Evolutionary conservation across 2,329 filamentous ascomycete species (phyloP).

Genomic region (Fusarium scirpi): DNA sequence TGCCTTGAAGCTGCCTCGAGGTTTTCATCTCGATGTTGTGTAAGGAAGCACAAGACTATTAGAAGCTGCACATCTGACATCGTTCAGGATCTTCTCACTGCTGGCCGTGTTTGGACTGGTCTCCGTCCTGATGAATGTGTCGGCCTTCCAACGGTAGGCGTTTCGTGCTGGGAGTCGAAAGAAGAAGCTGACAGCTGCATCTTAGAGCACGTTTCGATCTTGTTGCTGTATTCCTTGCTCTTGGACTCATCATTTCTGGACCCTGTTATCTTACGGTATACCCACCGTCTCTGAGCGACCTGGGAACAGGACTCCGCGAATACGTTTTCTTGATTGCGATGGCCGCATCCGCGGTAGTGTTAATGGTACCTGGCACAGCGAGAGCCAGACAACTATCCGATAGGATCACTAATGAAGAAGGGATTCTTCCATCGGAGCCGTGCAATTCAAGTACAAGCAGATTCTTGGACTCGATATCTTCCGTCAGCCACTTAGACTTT

Average conservation of each 20-base stretch:
- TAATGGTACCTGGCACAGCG: background rate
- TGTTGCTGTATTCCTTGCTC: slow-evolving; percentile 16
- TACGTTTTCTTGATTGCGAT: slow-evolving; percentile 20
- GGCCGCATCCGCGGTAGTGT: slow-evolving; percentile 17
- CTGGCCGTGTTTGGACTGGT: slow-evolving; percentile 28
- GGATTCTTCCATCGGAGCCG: background rate
- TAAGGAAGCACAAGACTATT: slow-evolving; percentile 18
- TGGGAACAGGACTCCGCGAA: slow-evolving; percentile 26
- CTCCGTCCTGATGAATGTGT: slow-evolving; percentile 23
- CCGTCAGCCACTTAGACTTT: slow-evolving; percentile 2
- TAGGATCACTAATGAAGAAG: slow-evolving; percentile 15
- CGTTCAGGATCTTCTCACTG: slow-evolving; percentile 24
- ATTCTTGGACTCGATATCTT: slow-evolving; percentile 14
- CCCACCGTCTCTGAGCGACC: slow-evolving; percentile 5
- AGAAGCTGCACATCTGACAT: slow-evolving; percentile 19
- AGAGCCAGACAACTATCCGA: slow-evolving; percentile 1
- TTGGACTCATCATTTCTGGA: slow-evolving; percentile 20
- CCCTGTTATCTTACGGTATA: background rate
- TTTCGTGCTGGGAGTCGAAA: background rate
- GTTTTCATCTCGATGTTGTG: slow-evolving; percentile 26
- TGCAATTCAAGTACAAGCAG: slow-evolving; percentile 3
- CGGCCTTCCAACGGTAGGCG: slow-evolving; percentile 37
- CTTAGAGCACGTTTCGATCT: slow-evolving; percentile 34
- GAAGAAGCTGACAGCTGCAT: slow-evolving; percentile 29
- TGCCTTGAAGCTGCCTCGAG: slow-evolving; percentile 26